Evolutionary conservation across 2,329 filamentous ascomycete genomes (phyloP).

Genomic region (Huntiella savannae): DNA sequence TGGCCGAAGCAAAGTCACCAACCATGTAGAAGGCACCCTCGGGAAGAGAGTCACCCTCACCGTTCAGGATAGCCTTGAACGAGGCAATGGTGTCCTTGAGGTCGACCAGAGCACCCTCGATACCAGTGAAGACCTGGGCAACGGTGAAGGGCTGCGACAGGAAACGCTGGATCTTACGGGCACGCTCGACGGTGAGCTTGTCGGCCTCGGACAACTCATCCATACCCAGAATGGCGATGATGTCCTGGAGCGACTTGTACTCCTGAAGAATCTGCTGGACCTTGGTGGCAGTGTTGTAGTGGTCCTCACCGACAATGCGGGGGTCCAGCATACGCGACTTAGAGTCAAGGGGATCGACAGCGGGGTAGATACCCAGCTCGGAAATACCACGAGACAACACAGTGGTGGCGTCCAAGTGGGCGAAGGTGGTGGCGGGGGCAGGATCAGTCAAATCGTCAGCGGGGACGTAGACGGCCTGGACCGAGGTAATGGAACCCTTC

Average conservation of each 20-base stretch:
- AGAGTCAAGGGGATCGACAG: constrained; percentile 97
- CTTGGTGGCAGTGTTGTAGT: constrained; percentile 85
- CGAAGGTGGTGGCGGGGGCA: constrained; percentile 97
- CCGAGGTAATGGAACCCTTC: constrained; percentile 98
- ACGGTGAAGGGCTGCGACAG: constrained; percentile 97
- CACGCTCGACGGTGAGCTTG: constrained; percentile 99
- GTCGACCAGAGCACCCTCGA: constrained; percentile 92
- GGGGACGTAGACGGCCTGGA: constrained; percentile 99
- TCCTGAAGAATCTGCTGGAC: constrained; percentile 99
- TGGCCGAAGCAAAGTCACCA: constrained; percentile 81
- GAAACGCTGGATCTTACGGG: constrained; percentile 99
- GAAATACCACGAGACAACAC: constrained; percentile 99
- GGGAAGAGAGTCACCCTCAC: constrained; percentile 88
- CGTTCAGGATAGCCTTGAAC: constrained; percentile 92
- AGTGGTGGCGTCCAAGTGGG: constrained; percentile 99
- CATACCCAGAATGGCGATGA: constrained; percentile 99
- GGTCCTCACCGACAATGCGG: constrained; percentile 93
- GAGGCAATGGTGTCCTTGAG: constrained; percentile 95
- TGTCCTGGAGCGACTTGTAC: constrained; percentile 99
- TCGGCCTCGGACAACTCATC: constrained; percentile 98
- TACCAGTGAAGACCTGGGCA: constrained; percentile 65
- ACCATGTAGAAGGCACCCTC: constrained; percentile 97
- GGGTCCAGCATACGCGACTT: constrained; percentile 99
- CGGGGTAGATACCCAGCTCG: constrained; percentile 99
- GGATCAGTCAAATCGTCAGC: constrained; percentile 99